Conservation (phyloP, 257 asterid species). For the Penstemon eatonii region DNA sequence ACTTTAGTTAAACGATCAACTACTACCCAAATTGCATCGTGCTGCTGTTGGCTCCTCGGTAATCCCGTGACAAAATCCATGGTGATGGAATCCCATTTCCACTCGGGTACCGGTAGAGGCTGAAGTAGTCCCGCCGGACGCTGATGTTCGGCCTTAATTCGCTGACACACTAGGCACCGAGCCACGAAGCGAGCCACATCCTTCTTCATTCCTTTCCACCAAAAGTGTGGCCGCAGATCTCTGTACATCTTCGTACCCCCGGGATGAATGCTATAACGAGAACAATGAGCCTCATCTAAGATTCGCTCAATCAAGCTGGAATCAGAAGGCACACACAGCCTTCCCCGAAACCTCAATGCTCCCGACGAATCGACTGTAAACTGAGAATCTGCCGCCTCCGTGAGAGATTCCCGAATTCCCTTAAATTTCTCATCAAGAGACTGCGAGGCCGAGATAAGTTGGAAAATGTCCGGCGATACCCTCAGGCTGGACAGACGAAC, state of each 20-base stretch:
- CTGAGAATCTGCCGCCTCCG: too few relatives aligned
- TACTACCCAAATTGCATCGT: neutral
- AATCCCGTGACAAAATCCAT: neutral
- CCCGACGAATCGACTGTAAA: neutral
- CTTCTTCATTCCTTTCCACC: neutral
- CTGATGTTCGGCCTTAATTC: too few relatives aligned
- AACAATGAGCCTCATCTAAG: neutral
- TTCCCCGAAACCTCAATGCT: neutral
- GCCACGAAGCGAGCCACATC: neutral
- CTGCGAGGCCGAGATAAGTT: too few relatives aligned
- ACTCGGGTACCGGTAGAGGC: too few relatives aligned
- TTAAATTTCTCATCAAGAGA: too few relatives aligned
- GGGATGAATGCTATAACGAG: neutral
- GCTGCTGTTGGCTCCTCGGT: neutral
- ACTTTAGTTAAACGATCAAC: neutral
- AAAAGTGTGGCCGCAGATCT: neutral
- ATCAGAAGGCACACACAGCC: neutral
- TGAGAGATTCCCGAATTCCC: too few relatives aligned
- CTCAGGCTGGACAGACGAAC: too few relatives aligned
- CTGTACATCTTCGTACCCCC: neutral
- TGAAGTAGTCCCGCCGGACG: too few relatives aligned
- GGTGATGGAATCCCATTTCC: too few relatives aligned
- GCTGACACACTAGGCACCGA: neutral
- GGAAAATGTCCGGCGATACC: too few relatives aligned
- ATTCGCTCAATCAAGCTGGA: neutral